Percentiles rank a stretch among this genome's conserved stretches.
Conservation (phyloP, 2,329 filamentous ascomycete genomes). For the Monosporascus sp. region DNA sequence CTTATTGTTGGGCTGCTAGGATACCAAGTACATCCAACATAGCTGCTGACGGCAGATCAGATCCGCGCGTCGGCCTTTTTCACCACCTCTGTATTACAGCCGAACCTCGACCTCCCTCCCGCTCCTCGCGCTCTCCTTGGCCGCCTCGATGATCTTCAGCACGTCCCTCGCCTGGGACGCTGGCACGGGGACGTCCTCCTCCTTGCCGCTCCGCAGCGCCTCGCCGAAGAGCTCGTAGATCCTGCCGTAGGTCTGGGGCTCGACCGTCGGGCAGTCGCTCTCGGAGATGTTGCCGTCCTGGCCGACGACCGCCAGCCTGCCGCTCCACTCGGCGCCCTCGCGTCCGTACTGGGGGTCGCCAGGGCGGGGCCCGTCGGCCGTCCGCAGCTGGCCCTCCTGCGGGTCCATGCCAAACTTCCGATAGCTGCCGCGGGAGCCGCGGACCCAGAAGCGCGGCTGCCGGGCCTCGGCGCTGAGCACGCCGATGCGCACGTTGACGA, state of each 20-base stretch:
- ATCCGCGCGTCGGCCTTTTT: too few relatives aligned
- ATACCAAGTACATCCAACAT: too few relatives aligned
- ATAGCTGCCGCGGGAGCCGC: slow-evolving; percentile 69
- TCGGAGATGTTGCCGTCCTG: slow-evolving; percentile 46
- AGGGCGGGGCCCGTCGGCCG: slow-evolving; percentile 49
- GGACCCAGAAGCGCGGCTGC: slow-evolving; percentile 72
- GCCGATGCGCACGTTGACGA: slow-evolving; percentile 65
- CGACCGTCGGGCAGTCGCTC: slow-evolving; percentile 50
- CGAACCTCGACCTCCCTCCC: slow-evolving; percentile 35
- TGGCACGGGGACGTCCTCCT: slow-evolving; percentile 48
- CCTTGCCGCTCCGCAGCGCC: slow-evolving; percentile 41
- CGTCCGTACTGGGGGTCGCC: slow-evolving; percentile 59
- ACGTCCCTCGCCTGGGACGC: slow-evolving; percentile 49
- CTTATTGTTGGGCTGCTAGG: too few relatives aligned
- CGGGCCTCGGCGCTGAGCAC: slow-evolving; percentile 63
- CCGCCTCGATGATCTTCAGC: slow-evolving; percentile 47
- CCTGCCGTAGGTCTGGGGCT: slow-evolving; percentile 62
- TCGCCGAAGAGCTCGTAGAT: slow-evolving; percentile 56
- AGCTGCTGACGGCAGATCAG: too few relatives aligned
- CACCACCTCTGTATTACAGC: not conserved
- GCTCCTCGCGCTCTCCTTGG: slow-evolving; percentile 44
- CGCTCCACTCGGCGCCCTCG: slow-evolving; percentile 54
- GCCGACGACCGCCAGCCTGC: slow-evolving; percentile 52
- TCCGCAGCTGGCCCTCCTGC: slow-evolving; percentile 69
- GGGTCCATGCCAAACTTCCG: slow-evolving; percentile 67